Percentiles rank a stretch among this genome's conserved stretches.
phyloP scores from a whole-genome alignment of 768 basidiomycete species.

The Russula emetica region DNA sequence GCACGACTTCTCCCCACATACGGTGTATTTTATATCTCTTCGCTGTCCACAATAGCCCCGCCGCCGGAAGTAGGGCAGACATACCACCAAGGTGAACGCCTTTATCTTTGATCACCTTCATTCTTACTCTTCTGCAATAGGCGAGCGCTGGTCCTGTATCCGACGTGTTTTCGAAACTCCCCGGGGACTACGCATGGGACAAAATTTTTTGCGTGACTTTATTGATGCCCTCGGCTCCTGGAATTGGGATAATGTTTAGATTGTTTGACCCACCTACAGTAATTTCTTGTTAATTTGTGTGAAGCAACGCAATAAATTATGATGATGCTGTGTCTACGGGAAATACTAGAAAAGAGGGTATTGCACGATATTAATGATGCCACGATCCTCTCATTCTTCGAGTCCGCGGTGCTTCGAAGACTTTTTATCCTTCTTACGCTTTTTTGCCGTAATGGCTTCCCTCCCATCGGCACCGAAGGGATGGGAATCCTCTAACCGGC shows the following conservation, averaged over 20 bases:
- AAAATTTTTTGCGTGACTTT: slow-evolving; percentile 8
- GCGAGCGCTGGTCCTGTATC: slow-evolving; percentile 15
- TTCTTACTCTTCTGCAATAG: background rate
- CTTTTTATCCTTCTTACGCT: slow-evolving; percentile 8
- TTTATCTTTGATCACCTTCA: background rate
- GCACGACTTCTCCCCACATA: slow-evolving; percentile 14
- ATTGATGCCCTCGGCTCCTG: slow-evolving; percentile 2
- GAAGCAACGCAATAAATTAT: slow-evolving; percentile 17
- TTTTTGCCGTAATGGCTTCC: background rate
- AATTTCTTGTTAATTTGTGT: background rate
- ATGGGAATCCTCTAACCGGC: background rate
- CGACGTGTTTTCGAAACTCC: slow-evolving; percentile 16
- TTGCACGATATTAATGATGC: background rate
- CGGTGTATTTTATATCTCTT: slow-evolving; percentile 15
- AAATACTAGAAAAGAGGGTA: background rate
- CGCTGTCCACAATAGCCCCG: slow-evolving; percentile 4
- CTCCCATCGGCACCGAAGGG: background rate
- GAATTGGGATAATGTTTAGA: background rate
- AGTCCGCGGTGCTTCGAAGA: background rate
- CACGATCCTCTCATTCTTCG: background rate
- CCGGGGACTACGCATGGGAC: slow-evolving; percentile 15
- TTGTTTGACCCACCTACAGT: background rate
- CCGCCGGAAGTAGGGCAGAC: background rate
- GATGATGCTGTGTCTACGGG: slow-evolving; percentile 9
- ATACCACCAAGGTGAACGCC: slow-evolving; percentile 1